Base-by-base conservation (phyloP, 345 rosid genomes). In the Citrus glauca region DNA sequence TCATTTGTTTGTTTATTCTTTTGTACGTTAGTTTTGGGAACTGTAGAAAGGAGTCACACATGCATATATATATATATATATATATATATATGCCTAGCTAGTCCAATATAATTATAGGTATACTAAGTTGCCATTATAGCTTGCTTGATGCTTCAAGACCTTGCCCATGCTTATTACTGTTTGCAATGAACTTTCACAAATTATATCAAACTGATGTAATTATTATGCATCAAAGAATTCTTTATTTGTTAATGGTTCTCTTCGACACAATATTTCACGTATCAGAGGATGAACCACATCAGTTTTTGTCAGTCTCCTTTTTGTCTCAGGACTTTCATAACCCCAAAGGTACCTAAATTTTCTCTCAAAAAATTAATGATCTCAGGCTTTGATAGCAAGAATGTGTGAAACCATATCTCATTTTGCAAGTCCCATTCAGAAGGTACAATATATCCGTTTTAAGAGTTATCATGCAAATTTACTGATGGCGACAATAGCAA, bases 1-100 rank as follows among this genome's bases (percentile, higher is more conserved):
- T 38, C 9, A 6, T 70, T 56, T 35, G 84, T 79, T 87, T 83
- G 76, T 85, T 80, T 81, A 77, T 84, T 84, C 82, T 81, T 86
- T 86, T 81, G 73, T 77, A 89, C 79, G 74, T 42, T 73, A 45
- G 86, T 80, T 68, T 45, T 84, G 78, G 32, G 75, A 57, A 22
- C 28, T 78, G 67, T 40, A 78, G 70, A 72, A 75, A 62, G 71
- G 42, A 14, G 59, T 60, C 38, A 72, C 42, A 66, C 73, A n/a
- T 77, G 65, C 77, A 72, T 40, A 62, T 10, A 42, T 72, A 7
- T 9, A 40, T 38, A 38, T 38, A 37, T 37, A 37, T 37, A 76
- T 38, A 38, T 38, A 38, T 38, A 76, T 38, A 69, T n/a, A 42
- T 72, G 40, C 75, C 53, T 65, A 56, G 77, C 61, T 20, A 56